Percentiles rank a stretch among this genome's conserved stretches.
phyloP scores from a whole-genome alignment of 345 rosid species.

The Brassica cretica region DNA sequence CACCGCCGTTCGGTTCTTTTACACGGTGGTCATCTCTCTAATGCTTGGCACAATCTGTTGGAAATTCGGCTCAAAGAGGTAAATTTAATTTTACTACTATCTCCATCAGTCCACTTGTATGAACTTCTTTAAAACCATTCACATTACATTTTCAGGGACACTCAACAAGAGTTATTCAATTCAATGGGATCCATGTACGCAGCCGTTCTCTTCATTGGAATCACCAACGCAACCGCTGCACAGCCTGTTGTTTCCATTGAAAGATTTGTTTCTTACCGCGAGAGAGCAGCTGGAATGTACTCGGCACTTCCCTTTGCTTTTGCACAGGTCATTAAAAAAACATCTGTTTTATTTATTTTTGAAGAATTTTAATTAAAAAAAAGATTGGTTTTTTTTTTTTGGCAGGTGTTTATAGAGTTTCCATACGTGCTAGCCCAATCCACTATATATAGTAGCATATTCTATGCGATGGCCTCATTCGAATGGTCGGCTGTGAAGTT shows the following conservation, averaged over 20 bases:
- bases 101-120: not conserved
- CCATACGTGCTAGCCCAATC: conserved; percentile 88
- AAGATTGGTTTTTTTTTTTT: not conserved
- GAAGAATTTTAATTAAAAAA: no score
- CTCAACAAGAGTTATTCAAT: conserved; percentile 76
- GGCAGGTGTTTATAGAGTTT: conserved; percentile 90
- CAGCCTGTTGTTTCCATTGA: conserved; percentile 96
- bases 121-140: not conserved
- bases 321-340: conserved; percentile 65
- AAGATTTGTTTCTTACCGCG: conserved; percentile 90
- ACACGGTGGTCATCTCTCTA: conserved; percentile 82
- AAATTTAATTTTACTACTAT: not conserved
- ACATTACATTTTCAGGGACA: conserved; percentile 51
- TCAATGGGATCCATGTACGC: conserved; percentile 97
- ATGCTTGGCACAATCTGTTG: conserved; percentile 99
- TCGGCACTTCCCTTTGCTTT: conserved; percentile 90
- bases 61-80: conserved; percentile 90
- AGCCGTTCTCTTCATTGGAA: conserved; percentile 85
- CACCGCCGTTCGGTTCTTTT: conserved; percentile 95
- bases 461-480: conserved; percentile 89
- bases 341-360: not conserved
- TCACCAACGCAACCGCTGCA: conserved; percentile 88
- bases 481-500: conserved; percentile 84
- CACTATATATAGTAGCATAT: conserved; percentile 65
- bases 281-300: conserved; percentile 97